These are phyloP conservation scores for Macrolepiota dolichaula DNA, from an alignment of 768 basidiomycete species.

Conservation along the genomic window DNA sequence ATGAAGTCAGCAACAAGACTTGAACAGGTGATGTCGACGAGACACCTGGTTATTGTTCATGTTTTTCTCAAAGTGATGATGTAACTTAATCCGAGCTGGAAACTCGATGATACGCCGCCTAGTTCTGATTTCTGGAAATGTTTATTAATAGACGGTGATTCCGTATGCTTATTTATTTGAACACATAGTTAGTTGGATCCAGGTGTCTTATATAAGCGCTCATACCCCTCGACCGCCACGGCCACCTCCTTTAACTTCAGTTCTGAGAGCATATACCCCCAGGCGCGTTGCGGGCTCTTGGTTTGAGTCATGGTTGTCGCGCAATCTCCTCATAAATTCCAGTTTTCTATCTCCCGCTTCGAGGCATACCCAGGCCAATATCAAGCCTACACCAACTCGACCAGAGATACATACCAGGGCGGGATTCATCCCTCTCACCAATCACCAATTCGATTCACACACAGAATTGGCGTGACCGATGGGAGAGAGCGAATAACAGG, in stretches of 20 bases:
- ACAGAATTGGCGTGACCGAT: background rate
- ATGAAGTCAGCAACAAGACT: background rate
- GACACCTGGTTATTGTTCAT: background rate
- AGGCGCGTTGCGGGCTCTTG: too few species aligned
- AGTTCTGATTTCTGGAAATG: too few species aligned
- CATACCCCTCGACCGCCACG: too few species aligned
- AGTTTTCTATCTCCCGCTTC: background rate
- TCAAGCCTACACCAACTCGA: background rate
- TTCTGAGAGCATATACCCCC: too few species aligned
- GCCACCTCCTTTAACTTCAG: too few species aligned
- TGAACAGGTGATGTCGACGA: background rate
- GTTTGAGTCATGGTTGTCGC: background rate
- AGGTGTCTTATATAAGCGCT: background rate
- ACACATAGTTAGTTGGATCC: background rate
- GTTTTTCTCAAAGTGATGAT: background rate
- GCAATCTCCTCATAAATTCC: background rate
- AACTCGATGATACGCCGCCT: too few species aligned
- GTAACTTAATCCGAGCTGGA: background rate
- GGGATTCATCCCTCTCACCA: background rate
- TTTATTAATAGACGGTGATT: too few species aligned
- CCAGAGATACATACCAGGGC: background rate
- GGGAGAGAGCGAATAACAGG: background rate
- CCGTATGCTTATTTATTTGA: background rate
- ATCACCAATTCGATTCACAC: background rate
- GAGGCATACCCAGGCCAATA: background rate